A percentile compares a stretch with the other conserved stretches of the same genome.
Conservation (phyloP, 352 stramenopile species). For the Globisporangium apiculatum region DNA sequence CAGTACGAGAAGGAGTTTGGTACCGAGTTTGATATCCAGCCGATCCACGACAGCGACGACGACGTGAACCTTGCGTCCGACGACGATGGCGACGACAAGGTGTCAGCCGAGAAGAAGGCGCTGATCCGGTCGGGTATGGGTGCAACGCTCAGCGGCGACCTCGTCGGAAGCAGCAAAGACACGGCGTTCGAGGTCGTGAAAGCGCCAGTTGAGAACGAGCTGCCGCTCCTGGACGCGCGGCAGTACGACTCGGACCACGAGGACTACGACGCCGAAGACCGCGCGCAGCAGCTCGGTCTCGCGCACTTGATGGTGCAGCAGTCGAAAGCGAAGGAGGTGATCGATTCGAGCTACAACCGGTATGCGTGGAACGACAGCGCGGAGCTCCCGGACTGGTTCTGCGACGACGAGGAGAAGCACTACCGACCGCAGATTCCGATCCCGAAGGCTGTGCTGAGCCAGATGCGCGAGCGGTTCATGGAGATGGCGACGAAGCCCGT, state of each 20-base stretch:
- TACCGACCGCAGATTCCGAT: conserved; percentile 98
- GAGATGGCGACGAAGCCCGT: conserved; percentile 96
- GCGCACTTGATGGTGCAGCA: conserved; percentile 98
- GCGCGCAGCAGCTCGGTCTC: conserved; percentile 93
- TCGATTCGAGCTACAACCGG: conserved; percentile 99
- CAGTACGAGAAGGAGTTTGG: conserved; percentile 79
- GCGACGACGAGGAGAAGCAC: conserved; percentile 94
- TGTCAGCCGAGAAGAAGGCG: conserved; percentile 64
- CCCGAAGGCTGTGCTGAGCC: conserved; percentile 92
- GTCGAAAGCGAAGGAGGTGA: conserved; percentile 95
- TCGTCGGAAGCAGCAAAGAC: conserved; percentile 11
- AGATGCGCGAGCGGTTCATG: conserved; percentile 97
- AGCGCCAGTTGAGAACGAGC: conserved; percentile 28
- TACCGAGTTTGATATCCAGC: conserved; percentile 59
- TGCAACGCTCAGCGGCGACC: conserved; percentile 31
- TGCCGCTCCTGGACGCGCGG: conserved; percentile 79
- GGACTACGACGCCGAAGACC: conserved; percentile 97
- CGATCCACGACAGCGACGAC: conserved; percentile 28
- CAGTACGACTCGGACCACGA: conserved; percentile 96
- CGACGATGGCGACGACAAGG: conserved; percentile 57
- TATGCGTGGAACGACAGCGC: conserved; percentile 98
- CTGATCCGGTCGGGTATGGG: conserved; percentile 85
- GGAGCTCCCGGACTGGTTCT: conserved; percentile 97
- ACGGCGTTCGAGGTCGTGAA: conserved; percentile 41
- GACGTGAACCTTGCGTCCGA: conserved; percentile 24